Evolutionary conservation across 2,329 filamentous ascomycete genomes (phyloP).

Genomic region (Nothomitra cinnamomea): DNA sequence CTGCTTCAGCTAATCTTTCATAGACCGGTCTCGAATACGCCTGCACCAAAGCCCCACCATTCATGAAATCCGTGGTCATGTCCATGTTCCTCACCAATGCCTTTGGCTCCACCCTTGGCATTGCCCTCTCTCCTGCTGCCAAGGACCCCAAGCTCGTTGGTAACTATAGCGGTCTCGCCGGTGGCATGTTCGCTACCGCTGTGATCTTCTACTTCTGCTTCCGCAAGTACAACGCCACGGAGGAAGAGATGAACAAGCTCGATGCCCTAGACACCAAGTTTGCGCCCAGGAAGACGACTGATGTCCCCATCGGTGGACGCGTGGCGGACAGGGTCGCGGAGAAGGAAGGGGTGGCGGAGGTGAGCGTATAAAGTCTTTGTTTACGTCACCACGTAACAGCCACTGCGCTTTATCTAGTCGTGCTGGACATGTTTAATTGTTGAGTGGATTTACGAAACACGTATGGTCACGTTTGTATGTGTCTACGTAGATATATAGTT

Average conservation of each 20-base stretch:
- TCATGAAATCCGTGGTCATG: constrained; percentile 47
- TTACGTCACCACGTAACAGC: too few relatives aligned
- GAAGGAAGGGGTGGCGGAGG: too few relatives aligned
- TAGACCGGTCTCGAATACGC: constrained; percentile 37
- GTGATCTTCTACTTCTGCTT: constrained; percentile 36
- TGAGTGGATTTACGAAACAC: too few relatives aligned
- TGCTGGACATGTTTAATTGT: too few relatives aligned
- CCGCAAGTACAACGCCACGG: constrained; percentile 29
- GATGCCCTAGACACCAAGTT: constrained; percentile 14
- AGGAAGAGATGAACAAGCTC: constrained; percentile 33
- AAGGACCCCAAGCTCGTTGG: constrained; percentile 48
- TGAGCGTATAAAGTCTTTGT: too few relatives aligned
- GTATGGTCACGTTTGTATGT: too few relatives aligned
- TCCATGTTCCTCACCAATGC: constrained; percentile 41
- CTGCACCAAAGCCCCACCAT: constrained; percentile 53
- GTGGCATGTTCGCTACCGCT: constrained; percentile 30
- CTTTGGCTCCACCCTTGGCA: constrained; percentile 35
- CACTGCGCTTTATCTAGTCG: too few relatives aligned
- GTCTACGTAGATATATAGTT: too few relatives aligned
- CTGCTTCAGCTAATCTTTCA: too few relatives aligned
- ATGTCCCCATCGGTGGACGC: too few relatives aligned
- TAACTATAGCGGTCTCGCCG: constrained; percentile 44
- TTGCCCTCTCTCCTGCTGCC: constrained; percentile 41
- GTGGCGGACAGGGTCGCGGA: too few relatives aligned
- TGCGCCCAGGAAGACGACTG: neutral